Base-by-base conservation (phyloP, 202 grass and related monocot genomes). In the Digitaria exilis region DNA sequence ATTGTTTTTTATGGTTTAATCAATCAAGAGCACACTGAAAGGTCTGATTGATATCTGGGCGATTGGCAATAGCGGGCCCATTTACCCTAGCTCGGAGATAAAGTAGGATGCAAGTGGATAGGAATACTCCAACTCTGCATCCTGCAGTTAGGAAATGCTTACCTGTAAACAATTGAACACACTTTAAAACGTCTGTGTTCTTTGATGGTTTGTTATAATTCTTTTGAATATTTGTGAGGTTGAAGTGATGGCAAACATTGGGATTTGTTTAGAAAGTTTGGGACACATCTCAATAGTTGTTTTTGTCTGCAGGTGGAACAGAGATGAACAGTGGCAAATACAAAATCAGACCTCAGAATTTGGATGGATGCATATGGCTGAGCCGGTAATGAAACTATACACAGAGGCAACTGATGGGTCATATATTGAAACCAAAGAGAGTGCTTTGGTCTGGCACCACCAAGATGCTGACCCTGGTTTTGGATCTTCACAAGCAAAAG, bases 351-450 rank as follows among this genome's bases (percentile, higher is more conserved):
- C 52, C 52, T 74, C 84, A 63, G 90, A 89, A 17, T 92, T 92
- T 82, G 84, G 48, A 78, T 92, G 90, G 90, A 92, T 87, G 90
- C 46, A 87, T 35, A 87, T 92, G 71, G 84, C 87, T 7, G 76
- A 92, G 57, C 90, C 90, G n/a, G 87, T 92, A 83, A 89, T 92
- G 90, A 92, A 92, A 51, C 71, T 84, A n/a, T 92, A 92, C 76
- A 92, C 90, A 73, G 90, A 92, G 82, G 84, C 90, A 64, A 92
- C 90, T 21, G 90, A 89, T 50, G 90, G 90, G 73, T 92, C 90
- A 12, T 81, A 74, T 69, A 87, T 92, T 31, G 90, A 92, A 89
- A 80, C 80, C 71, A 92, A 92, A 84, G 87, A 92, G 82, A 92
- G 90, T 81, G 90, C 90, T 84, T 63, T 92, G 59, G 90, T 92